These are phyloP conservation scores for Pyrenochaeta sp. DNA, from an alignment of 2,329 filamentous ascomycete species.

Conservation along the genomic window DNA sequence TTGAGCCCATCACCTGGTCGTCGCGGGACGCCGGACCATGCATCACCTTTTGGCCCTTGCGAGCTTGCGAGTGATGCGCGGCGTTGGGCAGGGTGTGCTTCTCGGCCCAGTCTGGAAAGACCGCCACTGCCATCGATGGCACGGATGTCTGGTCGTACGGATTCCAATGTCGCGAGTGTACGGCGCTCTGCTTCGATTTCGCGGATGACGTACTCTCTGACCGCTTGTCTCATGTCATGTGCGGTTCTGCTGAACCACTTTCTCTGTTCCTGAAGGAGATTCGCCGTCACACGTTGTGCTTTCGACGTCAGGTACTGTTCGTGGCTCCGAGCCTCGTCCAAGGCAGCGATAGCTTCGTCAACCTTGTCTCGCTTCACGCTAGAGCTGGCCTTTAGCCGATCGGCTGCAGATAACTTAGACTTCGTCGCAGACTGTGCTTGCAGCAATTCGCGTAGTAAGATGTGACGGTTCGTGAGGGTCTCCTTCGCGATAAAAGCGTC, in stretches of 20 bases:
- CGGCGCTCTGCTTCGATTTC: slow-evolving; percentile 96
- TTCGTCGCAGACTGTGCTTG: slow-evolving; percentile 88
- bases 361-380: slow-evolving; percentile 94
- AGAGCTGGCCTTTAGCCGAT: slow-evolving; percentile 85
- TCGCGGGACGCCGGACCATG: slow-evolving; percentile 93
- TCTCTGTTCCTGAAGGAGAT: slow-evolving; percentile 86
- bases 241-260: slow-evolving; percentile 90
- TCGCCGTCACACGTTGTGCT: slow-evolving; percentile 86
- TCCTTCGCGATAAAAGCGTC: slow-evolving; percentile 99
- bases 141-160: slow-evolving; percentile 89
- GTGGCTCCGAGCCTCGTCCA: slow-evolving; percentile 85
- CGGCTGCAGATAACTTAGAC: slow-evolving; percentile 83
- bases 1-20: slow-evolving; percentile 76
- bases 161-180: slow-evolving; percentile 91
- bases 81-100: slow-evolving; percentile 79
- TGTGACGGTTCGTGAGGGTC: slow-evolving; percentile 95
- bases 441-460: slow-evolving; percentile 89
- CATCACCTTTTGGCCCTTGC: slow-evolving; percentile 96
- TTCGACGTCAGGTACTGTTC: slow-evolving; percentile 86
- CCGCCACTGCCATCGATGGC: slow-evolving; percentile 92
- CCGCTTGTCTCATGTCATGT: slow-evolving; percentile 80
- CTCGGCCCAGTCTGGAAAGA: slow-evolving; percentile 86
- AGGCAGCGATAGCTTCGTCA: slow-evolving; percentile 90
- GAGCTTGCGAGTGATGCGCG: slow-evolving; percentile 82
- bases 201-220: slow-evolving; percentile 91